Evolutionary conservation across 2,329 filamentous ascomycete genomes (phyloP), one percentile per base, ranked within the genome.

Genomic region (Diaporthe sp.): DNA sequence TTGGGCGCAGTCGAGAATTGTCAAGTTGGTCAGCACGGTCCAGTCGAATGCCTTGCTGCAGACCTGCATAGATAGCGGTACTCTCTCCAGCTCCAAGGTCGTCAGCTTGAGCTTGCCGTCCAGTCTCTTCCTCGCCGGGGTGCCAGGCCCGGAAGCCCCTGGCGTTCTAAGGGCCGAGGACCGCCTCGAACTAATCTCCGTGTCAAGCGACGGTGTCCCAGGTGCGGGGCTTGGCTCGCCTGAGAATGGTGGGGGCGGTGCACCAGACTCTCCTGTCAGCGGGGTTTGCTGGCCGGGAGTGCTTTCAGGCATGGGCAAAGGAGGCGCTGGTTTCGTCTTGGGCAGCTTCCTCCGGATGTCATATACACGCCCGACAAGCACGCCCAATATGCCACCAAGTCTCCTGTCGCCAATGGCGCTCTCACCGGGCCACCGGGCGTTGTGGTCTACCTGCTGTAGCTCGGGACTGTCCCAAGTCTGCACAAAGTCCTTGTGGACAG

Each of bases 21-120:
- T 96, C 70, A 97, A 84, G 22, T 87, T 93, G 3, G 92, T 94
- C 71, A 97, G 83, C 13, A 89, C 86, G 1, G 91, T 91, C 94
- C 94, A 97, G 83, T 97, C 94, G 57, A 97, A 88, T 1, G 91
- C 92, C 76, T 90, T 90, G 63, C 91, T 88, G 73, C 95, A 87
- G n/a, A 94, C 91, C 12, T 91, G 87, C 57, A 95, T 88, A 1
- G 93, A 95, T n/a, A 97, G 84, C 0, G 91, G 89, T 3, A 96
- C 90, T 34, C 94, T 90, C 83, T 97, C 94, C 2, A 97, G 86
- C 83, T 95, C 94, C 13, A 97, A 86, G 2, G 88, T 91, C 75
- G 94, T 91, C n/a, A 97, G 85, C 76, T 87, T 90, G 22, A 97
- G 85, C 79, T 91, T 91, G 47, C 88, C 88, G 44, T 90, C 87